Conservation (phyloP, 192 early-diverging fungal genomes). For the Umbelopsis sp. region DNA sequence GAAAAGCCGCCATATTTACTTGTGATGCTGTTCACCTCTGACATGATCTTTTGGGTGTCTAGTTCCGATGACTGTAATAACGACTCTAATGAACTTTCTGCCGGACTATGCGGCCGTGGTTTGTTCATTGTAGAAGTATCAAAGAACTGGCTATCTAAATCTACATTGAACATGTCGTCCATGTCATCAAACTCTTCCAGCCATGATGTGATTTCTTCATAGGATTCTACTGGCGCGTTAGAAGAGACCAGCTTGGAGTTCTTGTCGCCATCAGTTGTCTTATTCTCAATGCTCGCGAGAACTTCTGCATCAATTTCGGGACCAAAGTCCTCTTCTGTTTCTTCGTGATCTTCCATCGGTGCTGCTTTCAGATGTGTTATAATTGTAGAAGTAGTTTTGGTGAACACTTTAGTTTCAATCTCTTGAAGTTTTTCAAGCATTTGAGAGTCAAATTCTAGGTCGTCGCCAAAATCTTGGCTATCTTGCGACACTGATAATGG, state of each 20-base stretch:
- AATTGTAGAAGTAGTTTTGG: not conserved
- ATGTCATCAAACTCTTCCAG: slow-evolving; percentile 1
- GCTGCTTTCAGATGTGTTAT: not conserved
- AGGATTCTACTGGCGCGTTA: not conserved
- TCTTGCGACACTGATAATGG: not conserved
- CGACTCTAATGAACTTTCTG: not conserved
- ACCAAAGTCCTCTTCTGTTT: slow-evolving; percentile 13
- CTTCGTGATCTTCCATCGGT: not conserved
- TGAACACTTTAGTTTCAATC: not conserved
- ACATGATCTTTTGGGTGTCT: slow-evolving; percentile 12
- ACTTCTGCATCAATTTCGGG: not conserved
- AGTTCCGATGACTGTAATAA: not conserved
- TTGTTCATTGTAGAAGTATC: not conserved
- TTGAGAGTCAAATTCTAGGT: slow-evolving; percentile 6
- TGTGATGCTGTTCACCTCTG: not conserved
- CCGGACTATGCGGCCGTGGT: not conserved
- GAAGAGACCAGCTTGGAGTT: not conserved
- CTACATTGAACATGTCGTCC: not conserved
- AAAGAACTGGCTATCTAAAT: not conserved
- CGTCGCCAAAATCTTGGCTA: slow-evolving; percentile 9
- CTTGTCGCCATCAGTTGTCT: not conserved
- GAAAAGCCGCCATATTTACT: slow-evolving; percentile 1
- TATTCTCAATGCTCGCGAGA: not conserved
- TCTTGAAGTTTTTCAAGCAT: not conserved
- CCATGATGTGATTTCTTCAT: slow-evolving; percentile 6